A percentile compares a stretch with the other conserved stretches of the same genome.
Evolutionary conservation across 164 flowering plant genomes (phyloP).

Genomic region (Pachysandra terminalis): DNA sequence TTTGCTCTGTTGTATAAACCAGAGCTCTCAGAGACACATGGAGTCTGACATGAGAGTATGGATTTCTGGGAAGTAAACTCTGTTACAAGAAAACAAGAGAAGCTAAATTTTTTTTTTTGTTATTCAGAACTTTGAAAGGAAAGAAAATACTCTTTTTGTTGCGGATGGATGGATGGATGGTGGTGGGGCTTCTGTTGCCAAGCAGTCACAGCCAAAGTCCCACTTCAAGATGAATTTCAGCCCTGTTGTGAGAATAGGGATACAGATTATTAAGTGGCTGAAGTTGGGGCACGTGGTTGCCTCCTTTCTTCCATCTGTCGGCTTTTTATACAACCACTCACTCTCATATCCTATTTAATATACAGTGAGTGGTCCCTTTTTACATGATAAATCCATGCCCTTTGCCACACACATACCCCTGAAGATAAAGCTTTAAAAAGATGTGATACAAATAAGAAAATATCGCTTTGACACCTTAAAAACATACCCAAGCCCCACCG

Average conservation of each 20-base stretch:
- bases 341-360: conserved; percentile 19
- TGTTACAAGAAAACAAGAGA: conserved; percentile 17
- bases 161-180: background rate
- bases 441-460: background rate
- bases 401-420: conserved; percentile 14
- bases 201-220: conserved; percentile 20
- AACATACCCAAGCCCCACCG: background rate
- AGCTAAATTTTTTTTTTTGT: conserved; percentile 25
- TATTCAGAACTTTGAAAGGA: conserved; percentile 11
- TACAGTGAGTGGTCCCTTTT: too few relatives aligned
- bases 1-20: conserved; percentile 7
- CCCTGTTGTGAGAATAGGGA: conserved; percentile 39
- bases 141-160: conserved; percentile 1
- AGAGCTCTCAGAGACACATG: conserved; percentile 33
- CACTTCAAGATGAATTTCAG: conserved; percentile 23
- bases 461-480: background rate
- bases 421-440: conserved; percentile 3
- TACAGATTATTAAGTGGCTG: conserved; percentile 60
- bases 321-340: conserved; percentile 35
- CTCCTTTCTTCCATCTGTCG: conserved; percentile 61
- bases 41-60: conserved; percentile 41
- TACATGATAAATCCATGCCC: too few relatives aligned
- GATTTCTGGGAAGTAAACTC: conserved; percentile 13
- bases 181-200: conserved; percentile 27
- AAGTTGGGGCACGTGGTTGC: conserved; percentile 57